These are phyloP conservation scores for Ophiocordyceps camponoti-rufipedis DNA, from an alignment of 2,329 filamentous ascomycete species.

Conservation along the genomic window DNA sequence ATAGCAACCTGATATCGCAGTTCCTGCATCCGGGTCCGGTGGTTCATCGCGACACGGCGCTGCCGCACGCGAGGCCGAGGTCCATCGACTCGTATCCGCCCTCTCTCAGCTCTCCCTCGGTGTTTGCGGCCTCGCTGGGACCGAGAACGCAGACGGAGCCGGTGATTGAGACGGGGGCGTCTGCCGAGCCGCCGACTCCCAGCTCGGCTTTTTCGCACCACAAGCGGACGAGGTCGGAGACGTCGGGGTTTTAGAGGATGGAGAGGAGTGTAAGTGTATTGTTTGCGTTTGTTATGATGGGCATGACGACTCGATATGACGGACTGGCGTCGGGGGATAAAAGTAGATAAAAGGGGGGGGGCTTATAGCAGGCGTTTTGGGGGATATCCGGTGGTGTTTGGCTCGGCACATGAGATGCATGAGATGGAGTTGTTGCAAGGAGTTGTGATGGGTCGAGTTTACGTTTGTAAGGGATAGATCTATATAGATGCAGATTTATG, in stretches of 20 bases:
- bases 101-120: not conserved
- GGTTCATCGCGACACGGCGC: slow-evolving; percentile 11
- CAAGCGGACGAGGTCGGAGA: slow-evolving; percentile 11
- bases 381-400: no score
- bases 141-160: slow-evolving; percentile 9
- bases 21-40: slow-evolving; percentile 30
- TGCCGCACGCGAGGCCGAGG: slow-evolving; percentile 8
- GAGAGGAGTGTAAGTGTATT: not conserved
- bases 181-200: slow-evolving; percentile 9
- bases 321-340: no score
- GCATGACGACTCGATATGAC: no score
- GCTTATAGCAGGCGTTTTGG: no score
- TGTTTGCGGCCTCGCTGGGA: slow-evolving; percentile 1
- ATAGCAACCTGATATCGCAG: slow-evolving; percentile 24
- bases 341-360: no score
- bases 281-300: no score
- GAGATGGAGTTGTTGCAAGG: no score
- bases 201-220: slow-evolving; percentile 8
- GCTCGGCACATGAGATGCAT: no score
- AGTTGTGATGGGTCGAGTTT: no score
- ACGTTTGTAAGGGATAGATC: no score
- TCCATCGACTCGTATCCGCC: slow-evolving; percentile 8
- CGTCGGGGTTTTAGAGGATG: slow-evolving; percentile 6
- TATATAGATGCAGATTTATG: no score
- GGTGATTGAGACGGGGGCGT: slow-evolving; percentile 8